Evolutionary conservation across 768 basidiomycete genomes (phyloP).

Genomic region (Leccinellum rugosiceps): DNA sequence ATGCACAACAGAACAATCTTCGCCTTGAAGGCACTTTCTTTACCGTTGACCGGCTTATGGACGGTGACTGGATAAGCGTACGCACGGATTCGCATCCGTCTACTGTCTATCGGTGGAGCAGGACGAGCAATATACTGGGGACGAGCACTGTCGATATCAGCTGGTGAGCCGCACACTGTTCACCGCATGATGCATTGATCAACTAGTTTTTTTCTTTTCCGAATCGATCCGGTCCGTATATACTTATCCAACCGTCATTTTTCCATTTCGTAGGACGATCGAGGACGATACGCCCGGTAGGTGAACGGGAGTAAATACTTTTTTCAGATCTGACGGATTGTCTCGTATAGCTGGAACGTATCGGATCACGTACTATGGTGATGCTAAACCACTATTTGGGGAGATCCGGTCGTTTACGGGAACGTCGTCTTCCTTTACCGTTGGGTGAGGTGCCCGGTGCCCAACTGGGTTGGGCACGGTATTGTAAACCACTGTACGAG

Average conservation of each 20-base stretch:
- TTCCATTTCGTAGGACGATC: slow-evolving; percentile 46
- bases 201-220: not conserved
- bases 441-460: slow-evolving; percentile 25
- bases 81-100: slow-evolving; percentile 79
- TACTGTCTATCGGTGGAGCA: slow-evolving; percentile 62
- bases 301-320: not conserved
- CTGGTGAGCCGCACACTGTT: slow-evolving; percentile 42
- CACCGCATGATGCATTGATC: not conserved
- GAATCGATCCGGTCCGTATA: slow-evolving; percentile 7
- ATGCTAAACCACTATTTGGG: slow-evolving; percentile 69
- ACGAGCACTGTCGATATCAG: slow-evolving; percentile 64
- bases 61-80: slow-evolving; percentile 52
- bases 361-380: slow-evolving; percentile 68
- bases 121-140: slow-evolving; percentile 54
- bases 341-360: slow-evolving; percentile 57
- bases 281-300: slow-evolving; percentile 47
- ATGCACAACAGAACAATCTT: slow-evolving; percentile 60
- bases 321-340: not conserved
- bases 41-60: slow-evolving; percentile 52
- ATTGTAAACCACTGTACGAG: not conserved
- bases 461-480: not conserved
- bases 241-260: not conserved
- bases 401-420: slow-evolving; percentile 61
- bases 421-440: slow-evolving; percentile 57
- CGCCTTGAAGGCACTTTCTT: slow-evolving; percentile 72